Conservation (phyloP, 2,329 filamentous ascomycete species). For the Cladosporium velox region DNA sequence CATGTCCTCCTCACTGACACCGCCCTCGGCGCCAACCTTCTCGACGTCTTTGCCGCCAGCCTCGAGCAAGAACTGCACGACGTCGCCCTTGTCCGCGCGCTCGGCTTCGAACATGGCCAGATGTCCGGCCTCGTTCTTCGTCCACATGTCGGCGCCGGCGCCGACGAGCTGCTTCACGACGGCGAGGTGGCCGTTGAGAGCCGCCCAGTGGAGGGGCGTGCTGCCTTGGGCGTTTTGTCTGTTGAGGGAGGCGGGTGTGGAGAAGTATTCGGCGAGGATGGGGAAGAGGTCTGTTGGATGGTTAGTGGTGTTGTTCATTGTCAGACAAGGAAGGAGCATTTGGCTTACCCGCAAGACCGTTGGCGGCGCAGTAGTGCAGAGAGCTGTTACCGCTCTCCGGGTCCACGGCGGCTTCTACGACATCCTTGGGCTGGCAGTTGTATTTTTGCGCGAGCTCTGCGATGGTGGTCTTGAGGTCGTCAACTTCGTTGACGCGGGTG, state of each 20-base stretch:
- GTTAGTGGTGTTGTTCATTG: conserved; percentile 23
- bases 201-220: conserved; percentile 91
- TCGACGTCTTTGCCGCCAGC: conserved; percentile 47
- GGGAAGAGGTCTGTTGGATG: conserved; percentile 25
- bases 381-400: conserved; percentile 73
- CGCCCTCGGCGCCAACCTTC: conserved; percentile 28
- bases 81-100: conserved; percentile 51
- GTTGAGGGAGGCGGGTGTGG: conserved; percentile 59
- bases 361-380: conserved; percentile 89
- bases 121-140: conserved; percentile 82
- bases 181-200: conserved; percentile 81
- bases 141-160: conserved; percentile 72
- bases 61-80: conserved; percentile 51
- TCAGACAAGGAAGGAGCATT: too few species aligned
- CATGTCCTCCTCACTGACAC: conserved; percentile 19
- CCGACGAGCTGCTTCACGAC: conserved; percentile 76
- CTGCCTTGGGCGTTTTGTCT: conserved; percentile 79
- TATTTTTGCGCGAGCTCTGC: conserved; percentile 64
- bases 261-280: conserved; percentile 24
- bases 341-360: conserved; percentile 72
- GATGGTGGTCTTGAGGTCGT: conserved; percentile 65
- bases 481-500: conserved; percentile 73
- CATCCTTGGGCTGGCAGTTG: conserved; percentile 58
- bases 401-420: conserved; percentile 72
- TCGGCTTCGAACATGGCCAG: conserved; percentile 56